Evolutionary conservation across 345 rosid species (phyloP).

Genomic region (Boechera divaricarpa): DNA sequence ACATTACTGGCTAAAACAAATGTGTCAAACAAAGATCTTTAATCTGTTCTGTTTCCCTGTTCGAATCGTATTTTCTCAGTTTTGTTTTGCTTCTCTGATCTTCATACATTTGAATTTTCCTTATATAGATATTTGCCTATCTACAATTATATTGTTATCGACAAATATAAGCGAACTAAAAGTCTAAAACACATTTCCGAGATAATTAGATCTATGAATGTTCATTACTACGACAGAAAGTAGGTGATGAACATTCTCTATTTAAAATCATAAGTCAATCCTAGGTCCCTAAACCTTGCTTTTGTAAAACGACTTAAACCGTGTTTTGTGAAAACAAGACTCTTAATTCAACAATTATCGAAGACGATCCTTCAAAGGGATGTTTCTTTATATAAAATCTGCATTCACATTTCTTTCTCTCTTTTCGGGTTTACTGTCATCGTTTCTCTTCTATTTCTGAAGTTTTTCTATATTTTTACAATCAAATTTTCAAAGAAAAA

Average conservation of each 20-base stretch:
- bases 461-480: neutral
- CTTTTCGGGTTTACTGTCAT: too few relatives aligned
- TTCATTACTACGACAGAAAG: neutral
- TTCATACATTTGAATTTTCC: slow-evolving; percentile 14
- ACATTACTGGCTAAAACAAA: slow-evolving; percentile 33
- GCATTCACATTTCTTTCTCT: neutral
- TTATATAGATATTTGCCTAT: slow-evolving; percentile 15
- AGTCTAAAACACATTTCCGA: neutral
- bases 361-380: neutral
- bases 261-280: neutral
- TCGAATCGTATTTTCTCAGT: slow-evolving; percentile 11
- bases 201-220: neutral
- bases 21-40: neutral
- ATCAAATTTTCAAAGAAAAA: neutral
- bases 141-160: neutral
- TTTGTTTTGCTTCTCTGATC: slow-evolving; percentile 32
- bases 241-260: neutral
- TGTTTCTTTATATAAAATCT: neutral
- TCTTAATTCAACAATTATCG: neutral
- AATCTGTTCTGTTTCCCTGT: neutral
- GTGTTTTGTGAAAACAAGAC: neutral
- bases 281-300: neutral
- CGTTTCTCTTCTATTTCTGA: neutral
- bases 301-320: too few relatives aligned
- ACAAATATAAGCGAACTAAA: slow-evolving; percentile 1